Percentiles rank a stretch among this genome's conserved stretches.
These are phyloP conservation scores for Herpotrichia juniperi DNA, from an alignment of 2,329 filamentous ascomycete species.

Conservation along the genomic window DNA sequence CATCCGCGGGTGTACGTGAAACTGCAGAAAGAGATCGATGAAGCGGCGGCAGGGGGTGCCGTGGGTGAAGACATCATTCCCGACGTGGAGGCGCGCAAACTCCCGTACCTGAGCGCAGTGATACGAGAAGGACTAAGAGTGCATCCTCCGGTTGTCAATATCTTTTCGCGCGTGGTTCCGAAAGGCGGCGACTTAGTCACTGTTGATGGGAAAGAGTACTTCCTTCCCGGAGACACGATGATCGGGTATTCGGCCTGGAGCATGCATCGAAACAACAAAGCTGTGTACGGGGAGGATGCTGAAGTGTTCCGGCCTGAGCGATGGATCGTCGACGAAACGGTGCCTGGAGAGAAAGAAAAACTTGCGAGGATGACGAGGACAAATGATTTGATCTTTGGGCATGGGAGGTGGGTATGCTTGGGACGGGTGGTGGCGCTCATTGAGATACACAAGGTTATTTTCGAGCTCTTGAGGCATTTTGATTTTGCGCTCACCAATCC, in stretches of 20 bases:
- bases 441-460: constrained; percentile 48
- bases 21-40: constrained; percentile 55
- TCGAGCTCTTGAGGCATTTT: constrained; percentile 47
- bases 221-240: constrained; percentile 42
- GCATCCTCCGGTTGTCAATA: constrained; percentile 48
- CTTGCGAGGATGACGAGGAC: constrained; percentile 37
- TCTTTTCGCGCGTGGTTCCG: constrained; percentile 40
- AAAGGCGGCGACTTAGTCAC: constrained; percentile 39
- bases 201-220: constrained; percentile 30
- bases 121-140: constrained; percentile 56
- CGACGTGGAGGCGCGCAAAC: constrained; percentile 49
- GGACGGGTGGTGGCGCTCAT: constrained; percentile 41
- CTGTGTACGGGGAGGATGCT: constrained; percentile 48
- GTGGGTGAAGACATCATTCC: constrained; percentile 49
- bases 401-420: constrained; percentile 43
- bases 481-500: constrained; percentile 40
- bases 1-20: constrained; percentile 54
- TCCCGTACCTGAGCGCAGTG: constrained; percentile 55
- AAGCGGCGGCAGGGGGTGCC: constrained; percentile 45
- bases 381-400: constrained; percentile 45
- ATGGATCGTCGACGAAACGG: constrained; percentile 48
- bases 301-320: constrained; percentile 57
- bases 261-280: constrained; percentile 39
- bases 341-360: constrained; percentile 26
- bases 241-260: constrained; percentile 40